Percentiles rank a stretch among this genome's conserved stretches.
phyloP scores from a whole-genome alignment of 2,329 filamentous ascomycete genomes.

The Podosphaera fusca region DNA sequence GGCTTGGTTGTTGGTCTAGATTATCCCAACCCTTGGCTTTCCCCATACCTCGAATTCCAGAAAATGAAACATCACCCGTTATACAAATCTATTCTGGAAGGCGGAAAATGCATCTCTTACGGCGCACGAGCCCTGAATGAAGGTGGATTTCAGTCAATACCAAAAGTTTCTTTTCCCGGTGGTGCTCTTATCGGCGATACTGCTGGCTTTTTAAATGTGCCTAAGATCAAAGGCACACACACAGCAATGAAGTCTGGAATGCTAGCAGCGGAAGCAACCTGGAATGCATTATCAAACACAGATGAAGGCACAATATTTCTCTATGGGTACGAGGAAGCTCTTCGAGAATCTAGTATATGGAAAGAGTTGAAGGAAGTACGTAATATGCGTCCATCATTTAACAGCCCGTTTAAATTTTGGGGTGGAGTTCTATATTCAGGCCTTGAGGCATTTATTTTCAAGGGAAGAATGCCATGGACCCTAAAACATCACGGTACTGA shows the following conservation, averaged over 20 bases:
- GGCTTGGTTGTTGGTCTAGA: slow-evolving; percentile 84
- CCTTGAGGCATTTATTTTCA: slow-evolving; percentile 69
- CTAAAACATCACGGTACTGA: slow-evolving; percentile 65
- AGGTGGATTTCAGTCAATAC: slow-evolving; percentile 92
- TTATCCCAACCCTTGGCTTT: slow-evolving; percentile 90
- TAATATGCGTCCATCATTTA: slow-evolving; percentile 94
- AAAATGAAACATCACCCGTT: slow-evolving; percentile 96
- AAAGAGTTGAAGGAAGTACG: slow-evolving; percentile 83
- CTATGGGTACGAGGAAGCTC: slow-evolving; percentile 76
- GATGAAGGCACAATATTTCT: slow-evolving; percentile 60
- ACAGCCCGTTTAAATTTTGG: slow-evolving; percentile 63
- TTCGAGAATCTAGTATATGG: slow-evolving; percentile 77
- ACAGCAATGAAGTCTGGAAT: slow-evolving; percentile 96
- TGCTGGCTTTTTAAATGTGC: slow-evolving; percentile 88
- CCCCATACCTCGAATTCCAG: slow-evolving; percentile 89
- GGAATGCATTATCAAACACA: slow-evolving; percentile 39
- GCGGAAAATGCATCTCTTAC: slow-evolving; percentile 93
- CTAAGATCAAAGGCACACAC: slow-evolving; percentile 96
- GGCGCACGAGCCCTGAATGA: slow-evolving; percentile 79
- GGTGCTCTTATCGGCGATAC: slow-evolving; percentile 91
- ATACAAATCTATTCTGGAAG: slow-evolving; percentile 68
- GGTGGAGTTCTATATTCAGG: slow-evolving; percentile 86
- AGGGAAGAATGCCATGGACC: slow-evolving; percentile 77
- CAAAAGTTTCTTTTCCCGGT: slow-evolving; percentile 87
- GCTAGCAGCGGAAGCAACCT: slow-evolving; percentile 82